Evolutionary conservation across 495 filamentous ascomycete species (phyloP).

Genomic region (Rostrohypoxylon terebratum): DNA sequence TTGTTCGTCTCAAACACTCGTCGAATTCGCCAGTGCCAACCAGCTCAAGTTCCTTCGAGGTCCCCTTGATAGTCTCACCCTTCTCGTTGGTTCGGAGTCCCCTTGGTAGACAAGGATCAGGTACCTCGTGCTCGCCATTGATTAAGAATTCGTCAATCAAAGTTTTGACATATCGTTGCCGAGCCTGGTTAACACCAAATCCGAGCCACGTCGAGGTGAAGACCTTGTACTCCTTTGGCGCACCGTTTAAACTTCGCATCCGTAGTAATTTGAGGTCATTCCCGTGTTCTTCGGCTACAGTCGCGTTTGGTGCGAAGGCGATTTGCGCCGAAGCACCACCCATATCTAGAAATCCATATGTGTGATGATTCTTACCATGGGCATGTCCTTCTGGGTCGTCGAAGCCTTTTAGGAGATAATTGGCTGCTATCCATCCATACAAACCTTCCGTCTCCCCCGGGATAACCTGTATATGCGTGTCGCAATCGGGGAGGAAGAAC

Average conservation of each 20-base stretch:
- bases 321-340: slow-evolving; percentile 97
- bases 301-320: slow-evolving; percentile 94
- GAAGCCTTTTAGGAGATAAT: slow-evolving; percentile 95
- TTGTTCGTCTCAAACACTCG: slow-evolving; percentile 84
- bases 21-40: slow-evolving; percentile 87
- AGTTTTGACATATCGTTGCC: slow-evolving; percentile 79
- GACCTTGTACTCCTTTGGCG: slow-evolving; percentile 80
- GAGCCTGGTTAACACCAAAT: slow-evolving; percentile 92
- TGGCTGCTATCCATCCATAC: slow-evolving; percentile 99
- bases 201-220: slow-evolving; percentile 98
- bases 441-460: slow-evolving; percentile 96
- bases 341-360: slow-evolving; percentile 99
- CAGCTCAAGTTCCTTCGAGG: slow-evolving; percentile 57
- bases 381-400: slow-evolving; percentile 78
- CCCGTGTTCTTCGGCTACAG: slow-evolving; percentile 89
- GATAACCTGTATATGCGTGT: slow-evolving; percentile 92
- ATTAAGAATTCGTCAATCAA: slow-evolving; percentile 70
- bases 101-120: slow-evolving; percentile 90
- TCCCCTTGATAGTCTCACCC: slow-evolving; percentile 60
- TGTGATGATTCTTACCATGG: slow-evolving; percentile 88
- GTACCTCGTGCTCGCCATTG: slow-evolving; percentile 70
- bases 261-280: slow-evolving; percentile 89
- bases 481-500: slow-evolving; percentile 91
- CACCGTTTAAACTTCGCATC: slow-evolving; percentile 82
- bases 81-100: slow-evolving; percentile 76